These are phyloP conservation scores for Candida sonorensis DNA, from an alignment of 805 yeast species.

Conservation along the genomic window DNA sequence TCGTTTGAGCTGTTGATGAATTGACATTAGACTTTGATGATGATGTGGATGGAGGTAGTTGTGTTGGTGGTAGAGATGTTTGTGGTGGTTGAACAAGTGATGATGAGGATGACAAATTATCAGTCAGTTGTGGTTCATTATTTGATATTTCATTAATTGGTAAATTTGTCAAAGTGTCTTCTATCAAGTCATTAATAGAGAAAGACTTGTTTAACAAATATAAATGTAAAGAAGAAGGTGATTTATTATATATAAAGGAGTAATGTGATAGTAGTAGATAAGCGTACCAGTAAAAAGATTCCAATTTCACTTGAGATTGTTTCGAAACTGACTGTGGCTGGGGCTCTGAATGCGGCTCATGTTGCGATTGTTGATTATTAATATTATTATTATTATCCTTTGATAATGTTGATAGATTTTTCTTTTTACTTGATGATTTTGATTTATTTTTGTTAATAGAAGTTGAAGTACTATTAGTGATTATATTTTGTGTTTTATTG, in stretches of 20 bases:
- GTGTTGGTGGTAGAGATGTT: too few species aligned
- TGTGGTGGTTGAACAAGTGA: neutral
- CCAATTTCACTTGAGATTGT: conserved; percentile 13
- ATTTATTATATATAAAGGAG: conserved; percentile 31
- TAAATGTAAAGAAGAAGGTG: conserved; percentile 33
- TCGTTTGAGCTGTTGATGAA: conserved; percentile 5
- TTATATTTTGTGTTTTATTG: neutral
- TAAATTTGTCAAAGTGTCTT: too few species aligned
- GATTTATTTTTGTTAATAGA: too few species aligned
- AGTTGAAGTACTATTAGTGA: neutral
- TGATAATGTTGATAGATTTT: too few species aligned
- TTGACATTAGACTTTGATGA: neutral
- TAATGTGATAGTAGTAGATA: conserved; percentile 40
- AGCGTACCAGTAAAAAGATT: conserved; percentile 38
- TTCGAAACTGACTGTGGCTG: conserved; percentile 1
- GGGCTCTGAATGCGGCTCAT: conserved; percentile 2
- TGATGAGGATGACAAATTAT: too few species aligned
- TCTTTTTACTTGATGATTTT: too few species aligned
- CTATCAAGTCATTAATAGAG: conserved; percentile 19
- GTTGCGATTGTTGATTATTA: too few species aligned
- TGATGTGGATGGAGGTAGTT: too few species aligned
- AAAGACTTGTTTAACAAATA: conserved; percentile 22
- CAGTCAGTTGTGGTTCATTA: too few species aligned
- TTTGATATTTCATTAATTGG: too few species aligned
- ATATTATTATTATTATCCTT: too few species aligned